A percentile compares a stretch with the other conserved stretches of the same genome.
These are phyloP conservation scores for Bigelowiella natans DNA, from an alignment of 78 protist genomes.

Conservation along the genomic window DNA sequence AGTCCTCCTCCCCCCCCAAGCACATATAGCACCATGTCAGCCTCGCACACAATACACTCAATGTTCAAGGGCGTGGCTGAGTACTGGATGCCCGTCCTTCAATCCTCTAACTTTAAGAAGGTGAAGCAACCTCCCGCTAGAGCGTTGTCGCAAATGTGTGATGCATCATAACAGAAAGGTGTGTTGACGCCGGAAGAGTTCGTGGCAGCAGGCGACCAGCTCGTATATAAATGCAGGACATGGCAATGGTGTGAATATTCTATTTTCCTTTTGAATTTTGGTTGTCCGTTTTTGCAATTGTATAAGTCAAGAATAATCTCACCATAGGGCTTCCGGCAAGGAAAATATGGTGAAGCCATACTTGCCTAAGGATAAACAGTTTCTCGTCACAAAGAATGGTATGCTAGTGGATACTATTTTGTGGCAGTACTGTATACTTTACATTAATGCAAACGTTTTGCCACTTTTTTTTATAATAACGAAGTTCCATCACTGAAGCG, in stretches of 20 bases:
- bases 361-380: slow-evolving; percentile 82
- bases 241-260: slow-evolving; percentile 72
- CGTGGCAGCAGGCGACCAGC: slow-evolving; percentile 84
- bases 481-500: not conserved
- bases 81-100: slow-evolving; percentile 43
- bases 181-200: slow-evolving; percentile 87
- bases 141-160: too few relatives aligned
- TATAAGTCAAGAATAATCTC: not conserved
- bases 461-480: too few relatives aligned
- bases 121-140: not conserved
- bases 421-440: too few relatives aligned
- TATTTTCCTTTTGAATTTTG: not conserved
- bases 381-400: slow-evolving; percentile 44
- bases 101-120: slow-evolving; percentile 55
- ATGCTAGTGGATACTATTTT: too few relatives aligned
- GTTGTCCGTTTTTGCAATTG: not conserved
- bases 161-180: slow-evolving; percentile 46
- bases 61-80: slow-evolving; percentile 35
- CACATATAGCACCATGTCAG: too few relatives aligned
- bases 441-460: too few relatives aligned
- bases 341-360: slow-evolving; percentile 10
- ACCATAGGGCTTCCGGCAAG: slow-evolving; percentile 45
- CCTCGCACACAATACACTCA: not conserved
- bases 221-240: slow-evolving; percentile 75
- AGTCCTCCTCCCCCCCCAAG: too few relatives aligned